Evolutionary conservation across 306 rosid genomes (phyloP), one percentile per base, ranked within the genome.

Genomic region (Ormosia emarginata): DNA sequence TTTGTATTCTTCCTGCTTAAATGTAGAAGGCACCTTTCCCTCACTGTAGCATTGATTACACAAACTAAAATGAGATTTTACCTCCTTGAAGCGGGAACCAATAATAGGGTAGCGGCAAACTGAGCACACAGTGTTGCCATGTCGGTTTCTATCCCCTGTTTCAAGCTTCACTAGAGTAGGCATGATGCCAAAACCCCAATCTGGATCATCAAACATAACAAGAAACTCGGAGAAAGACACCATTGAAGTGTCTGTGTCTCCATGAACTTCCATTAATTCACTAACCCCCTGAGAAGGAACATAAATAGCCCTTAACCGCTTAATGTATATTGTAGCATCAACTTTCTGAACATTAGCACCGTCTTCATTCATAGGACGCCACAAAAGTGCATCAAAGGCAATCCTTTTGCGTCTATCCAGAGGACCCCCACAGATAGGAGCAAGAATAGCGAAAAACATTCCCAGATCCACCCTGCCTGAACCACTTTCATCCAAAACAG

Each of bases 141-240:
- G 97, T 59, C 98, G 94, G 81, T 91, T 93, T 78, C 98, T 90
- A 74, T 96, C 99, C 65, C 98, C 97, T 0, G 85, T 85, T 83
- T 96, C 99, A 41, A 96, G 99, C 90, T 92, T 96, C 80, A 88
- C 62, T 59, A 96, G 79, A 55, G 90, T 91, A 11, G 98, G 86
- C 97, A 96, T 90, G 71, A 96, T 93, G 43, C 98, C 98, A 57
- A 96, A 96, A 65, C 99, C 98, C 98, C 97, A 92, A 86, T 96
- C 99, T 13, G 84, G 83, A 86, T 96, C 98, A 43, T 96, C 92
- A 77, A 96, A 91, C 97, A 93, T 87, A 52, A 85, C 92, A 46
- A 90, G 87, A 79, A 96, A 96, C 87, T 96, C 99, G 0, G 97
- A 70, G 86, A 85, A 96, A 29, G 98, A 90, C 81, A 92, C 89